phyloP scores from a whole-genome alignment of 257 asterid species.

The Avicennia marina region DNA sequence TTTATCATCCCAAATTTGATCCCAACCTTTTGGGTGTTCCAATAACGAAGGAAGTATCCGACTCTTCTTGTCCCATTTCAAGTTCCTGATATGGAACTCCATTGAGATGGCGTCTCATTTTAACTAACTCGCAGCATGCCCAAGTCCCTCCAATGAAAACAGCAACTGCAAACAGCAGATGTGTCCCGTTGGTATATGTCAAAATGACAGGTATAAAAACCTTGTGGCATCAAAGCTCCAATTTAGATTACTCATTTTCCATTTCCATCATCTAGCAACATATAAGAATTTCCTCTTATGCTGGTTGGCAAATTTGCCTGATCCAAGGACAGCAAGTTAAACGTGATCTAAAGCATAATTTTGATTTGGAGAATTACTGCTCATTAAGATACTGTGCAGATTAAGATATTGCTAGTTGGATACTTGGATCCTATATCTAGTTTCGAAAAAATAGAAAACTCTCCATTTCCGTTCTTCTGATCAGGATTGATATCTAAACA shows the following conservation, averaged over 20 bases:
- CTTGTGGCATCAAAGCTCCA: slow-evolving; percentile 24
- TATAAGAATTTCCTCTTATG: slow-evolving; percentile 27
- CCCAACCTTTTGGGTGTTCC: slow-evolving; percentile 45
- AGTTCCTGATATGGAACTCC: slow-evolving; percentile 55
- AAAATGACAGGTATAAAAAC: slow-evolving; percentile 19
- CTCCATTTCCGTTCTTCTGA: not conserved
- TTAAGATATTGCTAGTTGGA: not conserved
- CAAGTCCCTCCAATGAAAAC: slow-evolving; percentile 38
- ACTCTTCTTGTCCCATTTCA: slow-evolving; percentile 47
- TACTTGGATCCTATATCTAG: not conserved
- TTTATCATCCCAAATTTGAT: slow-evolving; percentile 55
- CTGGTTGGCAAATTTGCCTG: slow-evolving; percentile 44
- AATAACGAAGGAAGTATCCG: slow-evolving; percentile 18
- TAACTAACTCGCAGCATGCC: slow-evolving; percentile 39
- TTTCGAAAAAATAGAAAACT: not conserved
- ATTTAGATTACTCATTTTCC: slow-evolving; percentile 36
- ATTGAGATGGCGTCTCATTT: slow-evolving; percentile 28
- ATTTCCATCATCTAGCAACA: slow-evolving; percentile 26
- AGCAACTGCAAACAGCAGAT: slow-evolving; percentile 37
- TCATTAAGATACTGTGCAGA: too few species aligned
- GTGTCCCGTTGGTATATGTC: slow-evolving; percentile 38
- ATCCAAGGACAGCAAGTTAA: slow-evolving; percentile 7
- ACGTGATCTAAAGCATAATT: slow-evolving; percentile 4
- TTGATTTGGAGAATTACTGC: not conserved
- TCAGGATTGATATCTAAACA: not conserved